Percentiles rank a stretch among this genome's conserved stretches.
Conservation (phyloP, 257 asterid species). For the Rhazya stricta region DNA sequence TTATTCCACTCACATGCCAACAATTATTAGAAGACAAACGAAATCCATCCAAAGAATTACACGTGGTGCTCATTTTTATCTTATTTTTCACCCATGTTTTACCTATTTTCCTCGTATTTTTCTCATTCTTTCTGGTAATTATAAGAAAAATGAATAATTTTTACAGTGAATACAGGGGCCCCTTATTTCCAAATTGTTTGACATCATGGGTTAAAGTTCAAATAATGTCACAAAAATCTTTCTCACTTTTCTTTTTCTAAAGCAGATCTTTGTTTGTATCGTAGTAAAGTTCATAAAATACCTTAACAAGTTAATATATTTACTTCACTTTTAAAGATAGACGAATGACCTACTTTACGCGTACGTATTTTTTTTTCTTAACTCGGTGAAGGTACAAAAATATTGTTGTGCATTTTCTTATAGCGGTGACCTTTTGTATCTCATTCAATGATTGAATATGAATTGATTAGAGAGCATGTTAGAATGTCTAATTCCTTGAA, state of each 20-base stretch:
- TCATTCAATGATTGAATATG: neutral
- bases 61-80: neutral
- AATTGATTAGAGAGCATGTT: neutral
- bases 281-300: neutral
- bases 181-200: neutral
- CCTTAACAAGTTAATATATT: too few relatives aligned
- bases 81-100: neutral
- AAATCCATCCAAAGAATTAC: neutral
- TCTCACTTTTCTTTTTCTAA: neutral
- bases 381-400: too few relatives aligned
- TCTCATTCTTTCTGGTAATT: neutral
- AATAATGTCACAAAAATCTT: neutral
- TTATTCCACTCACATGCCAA: neutral
- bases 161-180: neutral
- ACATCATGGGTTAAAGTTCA: neutral
- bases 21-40: neutral
- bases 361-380: too few relatives aligned
- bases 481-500: neutral
- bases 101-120: neutral
- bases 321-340: too few relatives aligned
- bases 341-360: too few relatives aligned
- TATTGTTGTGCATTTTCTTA: too few relatives aligned
- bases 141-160: neutral
- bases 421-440: neutral
- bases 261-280: neutral